Percentiles rank a stretch among this genome's conserved stretches.
Evolutionary conservation across 331 rosid species (phyloP).

Genomic region (Cydonia oblonga): DNA sequence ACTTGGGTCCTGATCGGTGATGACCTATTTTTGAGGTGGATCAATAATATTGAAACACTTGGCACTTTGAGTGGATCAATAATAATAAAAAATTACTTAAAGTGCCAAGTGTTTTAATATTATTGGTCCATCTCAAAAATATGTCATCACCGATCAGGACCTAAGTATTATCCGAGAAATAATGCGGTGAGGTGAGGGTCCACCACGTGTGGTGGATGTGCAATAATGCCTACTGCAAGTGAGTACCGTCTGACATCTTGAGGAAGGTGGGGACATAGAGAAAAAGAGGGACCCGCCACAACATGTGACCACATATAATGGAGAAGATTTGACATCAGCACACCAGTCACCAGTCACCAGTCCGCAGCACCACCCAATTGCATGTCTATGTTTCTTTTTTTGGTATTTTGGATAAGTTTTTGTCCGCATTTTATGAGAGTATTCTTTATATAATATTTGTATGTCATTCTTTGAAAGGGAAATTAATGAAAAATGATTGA

Average conservation of each 20-base stretch:
- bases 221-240: background rate
- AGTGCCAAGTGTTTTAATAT: too few relatives aligned
- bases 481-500: too few relatives aligned
- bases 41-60: too few relatives aligned
- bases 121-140: too few relatives aligned
- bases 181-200: background rate
- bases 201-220: background rate
- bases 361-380: too few relatives aligned
- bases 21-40: too few relatives aligned
- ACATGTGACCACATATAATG: background rate
- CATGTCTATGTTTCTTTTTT: too few relatives aligned
- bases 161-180: too few relatives aligned
- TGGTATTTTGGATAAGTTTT: background rate
- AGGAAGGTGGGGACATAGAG: background rate
- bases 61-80: too few relatives aligned
- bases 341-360: background rate
- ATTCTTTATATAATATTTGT: background rate
- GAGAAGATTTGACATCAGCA: background rate
- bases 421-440: background rate
- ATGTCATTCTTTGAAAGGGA: background rate
- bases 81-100: too few relatives aligned
- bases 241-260: background rate
- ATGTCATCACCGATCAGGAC: too few relatives aligned
- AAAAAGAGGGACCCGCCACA: background rate
- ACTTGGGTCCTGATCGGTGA: too few relatives aligned